Conservation (phyloP, 2,329 filamentous ascomycete genomes). For the Cadophora malorum region DNA sequence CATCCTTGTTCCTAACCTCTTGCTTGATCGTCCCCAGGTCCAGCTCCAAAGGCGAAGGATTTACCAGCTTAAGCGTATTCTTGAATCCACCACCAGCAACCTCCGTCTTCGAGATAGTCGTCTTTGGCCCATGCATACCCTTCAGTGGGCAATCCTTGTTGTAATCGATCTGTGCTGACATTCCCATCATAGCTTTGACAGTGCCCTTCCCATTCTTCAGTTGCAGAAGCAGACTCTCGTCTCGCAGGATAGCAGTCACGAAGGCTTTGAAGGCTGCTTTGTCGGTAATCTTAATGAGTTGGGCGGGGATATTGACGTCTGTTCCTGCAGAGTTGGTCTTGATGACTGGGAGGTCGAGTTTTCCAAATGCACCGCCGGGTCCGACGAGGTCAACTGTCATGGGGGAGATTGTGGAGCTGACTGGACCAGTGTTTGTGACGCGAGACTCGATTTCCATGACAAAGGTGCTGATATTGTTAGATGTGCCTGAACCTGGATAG, state of each 20-base stretch:
- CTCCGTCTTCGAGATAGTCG: constrained; percentile 23
- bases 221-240: constrained; percentile 22
- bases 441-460: constrained; percentile 23
- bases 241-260: constrained; percentile 24
- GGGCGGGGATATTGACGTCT: constrained; percentile 22
- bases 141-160: constrained; percentile 25
- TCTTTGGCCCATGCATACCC: constrained; percentile 30
- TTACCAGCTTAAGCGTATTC: constrained; percentile 22
- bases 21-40: constrained; percentile 29
- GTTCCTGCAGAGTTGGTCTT: constrained; percentile 24
- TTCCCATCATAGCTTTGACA: constrained; percentile 23
- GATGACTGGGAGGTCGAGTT: constrained; percentile 26
- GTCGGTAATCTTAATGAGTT: constrained; percentile 27
- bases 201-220: constrained; percentile 26
- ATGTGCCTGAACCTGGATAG: no score
- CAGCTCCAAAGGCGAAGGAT: constrained; percentile 28
- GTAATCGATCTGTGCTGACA: constrained; percentile 22
- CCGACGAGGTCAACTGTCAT: constrained; percentile 30
- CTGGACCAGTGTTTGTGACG: constrained; percentile 27
- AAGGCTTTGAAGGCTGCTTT: constrained; percentile 27
- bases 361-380: constrained; percentile 21
- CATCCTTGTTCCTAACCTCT: constrained; percentile 26
- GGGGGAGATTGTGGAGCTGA: constrained; percentile 24
- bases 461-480: constrained; percentile 26
- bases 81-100: constrained; percentile 18